Base-by-base conservation (phyloP, 2,329 filamentous ascomycete genomes). In the Cryphonectria japonica region DNA sequence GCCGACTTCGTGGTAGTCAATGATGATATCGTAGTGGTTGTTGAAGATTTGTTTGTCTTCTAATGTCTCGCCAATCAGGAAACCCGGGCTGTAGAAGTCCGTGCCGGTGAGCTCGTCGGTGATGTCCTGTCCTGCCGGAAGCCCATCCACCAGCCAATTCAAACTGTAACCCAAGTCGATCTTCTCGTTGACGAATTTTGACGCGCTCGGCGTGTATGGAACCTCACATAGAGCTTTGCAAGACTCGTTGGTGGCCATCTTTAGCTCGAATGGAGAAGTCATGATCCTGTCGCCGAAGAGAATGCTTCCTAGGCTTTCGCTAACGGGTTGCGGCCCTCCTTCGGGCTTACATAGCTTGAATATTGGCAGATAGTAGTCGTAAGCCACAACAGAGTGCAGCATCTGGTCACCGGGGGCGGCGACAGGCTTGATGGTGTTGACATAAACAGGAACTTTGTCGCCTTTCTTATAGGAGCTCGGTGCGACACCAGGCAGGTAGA, bases 241-340 rank as follows among this genome's bases (percentile, higher is more conserved):
- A 0, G 91, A 91, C 81, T 98, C 93, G 79, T 99, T 96, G 73
- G 89, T 84, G 69, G 83, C 89, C 95, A 99, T 98, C 75, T 89
- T 88, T 72, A 98, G 85, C 78, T 97, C 90, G 78, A 97, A 97
- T 0, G 95, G 93, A 50, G 95, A 98, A n/a, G 94, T 97, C 83
- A 94, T 94, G 83, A 99, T 99, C 70, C 96, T 90, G 83, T 99
- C 96, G 75, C 96, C 96, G 77, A 99, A 99, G 67, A 99, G 83
- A 79, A 99, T 99, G 85, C 95, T 98, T 34, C 96, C 96, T 74
- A 99, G 82, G 74, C 93, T 96, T 83, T 98, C 96, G 57, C 93
- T 91, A 32, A 97, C 89, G 83, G 92, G 88, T 79, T 95, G 82
- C 11, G 94, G 91, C 2, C 93, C 93, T 72, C 86, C 90, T 69